Conservation (phyloP, 2,329 filamentous ascomycete genomes). For the Fusarium floridanum region DNA sequence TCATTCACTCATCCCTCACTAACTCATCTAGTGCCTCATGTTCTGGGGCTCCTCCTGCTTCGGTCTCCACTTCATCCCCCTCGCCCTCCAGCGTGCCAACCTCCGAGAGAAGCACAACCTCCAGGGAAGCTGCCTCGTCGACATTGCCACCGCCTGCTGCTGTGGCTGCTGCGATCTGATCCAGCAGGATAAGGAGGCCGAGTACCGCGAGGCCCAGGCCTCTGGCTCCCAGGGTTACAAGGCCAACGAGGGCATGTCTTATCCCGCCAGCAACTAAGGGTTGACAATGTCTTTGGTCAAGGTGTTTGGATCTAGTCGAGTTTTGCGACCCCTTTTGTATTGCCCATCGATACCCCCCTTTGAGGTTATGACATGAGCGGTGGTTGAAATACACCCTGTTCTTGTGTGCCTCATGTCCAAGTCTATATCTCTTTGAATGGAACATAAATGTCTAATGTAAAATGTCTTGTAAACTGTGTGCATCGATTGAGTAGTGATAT, state of each 20-base stretch:
- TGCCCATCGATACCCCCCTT: constrained; percentile 36
- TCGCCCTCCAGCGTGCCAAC: constrained; percentile 60
- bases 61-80: constrained; percentile 58
- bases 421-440: constrained; percentile 3
- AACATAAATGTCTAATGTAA: constrained; percentile 4
- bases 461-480: background rate
- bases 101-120: constrained; percentile 61
- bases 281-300: background rate
- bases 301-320: constrained; percentile 4
- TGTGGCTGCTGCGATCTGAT: constrained; percentile 60
- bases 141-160: constrained; percentile 59
- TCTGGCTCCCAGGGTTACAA: constrained; percentile 37
- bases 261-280: constrained; percentile 18
- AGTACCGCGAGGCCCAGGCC: constrained; percentile 50
- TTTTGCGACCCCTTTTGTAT: constrained; percentile 16
- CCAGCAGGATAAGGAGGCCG: constrained; percentile 63
- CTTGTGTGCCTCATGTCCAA: background rate
- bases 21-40: constrained; percentile 55
- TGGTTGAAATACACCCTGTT: background rate
- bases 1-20: background rate
- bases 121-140: constrained; percentile 57
- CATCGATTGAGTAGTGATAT: background rate
- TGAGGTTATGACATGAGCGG: constrained; percentile 6
- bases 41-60: constrained; percentile 57
- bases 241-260: constrained; percentile 38